Percentiles rank a stretch among this genome's conserved stretches.
Conservation (phyloP, 768 basidiomycete species). For the Tulasnella calospora region DNA sequence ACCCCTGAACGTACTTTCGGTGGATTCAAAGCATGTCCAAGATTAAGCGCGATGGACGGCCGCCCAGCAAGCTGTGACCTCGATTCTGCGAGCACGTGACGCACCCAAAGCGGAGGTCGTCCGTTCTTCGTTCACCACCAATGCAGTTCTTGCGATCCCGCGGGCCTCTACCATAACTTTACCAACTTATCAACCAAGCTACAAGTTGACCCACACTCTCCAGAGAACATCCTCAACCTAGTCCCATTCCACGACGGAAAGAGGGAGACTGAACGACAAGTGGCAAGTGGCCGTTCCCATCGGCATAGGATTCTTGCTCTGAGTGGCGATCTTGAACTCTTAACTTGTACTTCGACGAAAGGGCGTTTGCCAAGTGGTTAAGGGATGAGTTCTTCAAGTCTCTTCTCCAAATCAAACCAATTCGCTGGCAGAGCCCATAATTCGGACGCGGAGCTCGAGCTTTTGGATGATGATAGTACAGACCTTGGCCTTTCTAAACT, state of each 20-base stretch:
- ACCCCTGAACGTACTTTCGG: too few species aligned
- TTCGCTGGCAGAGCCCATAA: background rate
- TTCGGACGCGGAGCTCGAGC: background rate
- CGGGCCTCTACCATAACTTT: background rate
- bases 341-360: background rate
- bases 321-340: background rate
- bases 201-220: background rate
- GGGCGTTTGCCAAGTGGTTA: background rate
- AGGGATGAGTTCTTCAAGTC: background rate
- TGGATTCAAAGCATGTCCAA: too few species aligned
- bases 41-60: too few species aligned
- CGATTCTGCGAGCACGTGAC: too few species aligned
- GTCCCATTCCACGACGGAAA: too few species aligned
- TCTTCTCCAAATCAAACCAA: background rate
- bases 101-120: too few species aligned
- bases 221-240: background rate
- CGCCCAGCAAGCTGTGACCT: too few species aligned
- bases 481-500: background rate
- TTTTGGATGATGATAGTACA: background rate
- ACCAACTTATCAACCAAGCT: background rate
- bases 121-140: too few species aligned
- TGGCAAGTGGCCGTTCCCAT: too few species aligned
- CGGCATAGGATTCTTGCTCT: background rate
- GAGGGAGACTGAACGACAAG: too few species aligned
- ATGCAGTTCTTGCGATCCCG: too few species aligned